phyloP scores from a whole-genome alignment of 2,329 filamentous ascomycete species.

The Paecilomyces sp. region DNA sequence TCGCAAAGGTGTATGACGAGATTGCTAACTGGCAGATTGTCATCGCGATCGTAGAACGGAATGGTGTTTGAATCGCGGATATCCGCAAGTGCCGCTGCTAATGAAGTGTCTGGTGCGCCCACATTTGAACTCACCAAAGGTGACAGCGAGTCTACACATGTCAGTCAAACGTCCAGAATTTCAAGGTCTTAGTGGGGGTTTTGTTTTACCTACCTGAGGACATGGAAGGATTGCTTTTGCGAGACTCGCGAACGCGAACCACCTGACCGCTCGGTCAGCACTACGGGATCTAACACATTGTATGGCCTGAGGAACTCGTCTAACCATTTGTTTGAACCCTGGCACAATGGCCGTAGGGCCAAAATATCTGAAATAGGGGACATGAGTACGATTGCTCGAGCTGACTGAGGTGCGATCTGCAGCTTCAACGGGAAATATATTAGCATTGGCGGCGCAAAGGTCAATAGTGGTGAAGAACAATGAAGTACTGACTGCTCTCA shows the following conservation, averaged over 20 bases:
- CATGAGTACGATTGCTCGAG: slow-evolving; percentile 37
- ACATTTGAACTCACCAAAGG: slow-evolving; percentile 27
- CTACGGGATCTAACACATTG: not conserved
- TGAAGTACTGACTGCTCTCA: slow-evolving; percentile 26
- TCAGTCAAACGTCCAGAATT: not conserved
- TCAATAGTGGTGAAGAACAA: not conserved
- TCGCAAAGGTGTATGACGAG: slow-evolving; percentile 71
- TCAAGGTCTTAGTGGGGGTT: not conserved
- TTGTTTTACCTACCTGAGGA: slow-evolving; percentile 26
- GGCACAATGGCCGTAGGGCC: slow-evolving; percentile 86
- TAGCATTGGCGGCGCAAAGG: not conserved
- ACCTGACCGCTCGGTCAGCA: slow-evolving; percentile 31
- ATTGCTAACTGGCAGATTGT: slow-evolving; percentile 62
- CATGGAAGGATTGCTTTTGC: slow-evolving; percentile 32
- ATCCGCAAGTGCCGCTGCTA: slow-evolving; percentile 12
- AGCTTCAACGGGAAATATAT: not conserved
- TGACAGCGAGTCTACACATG: slow-evolving; percentile 25
- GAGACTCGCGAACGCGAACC: slow-evolving; percentile 51
- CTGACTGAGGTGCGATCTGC: slow-evolving; percentile 32
- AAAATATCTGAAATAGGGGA: slow-evolving; percentile 87
- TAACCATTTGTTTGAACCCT: slow-evolving; percentile 86
- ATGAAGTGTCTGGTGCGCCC: slow-evolving; percentile 11
- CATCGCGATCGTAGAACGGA: slow-evolving; percentile 70
- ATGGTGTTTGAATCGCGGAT: slow-evolving; percentile 35
- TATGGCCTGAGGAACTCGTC: not conserved